Evolutionary conservation across 169 alveolate species (phyloP).

Genomic region (Cryptosporidium ubiquitum): DNA sequence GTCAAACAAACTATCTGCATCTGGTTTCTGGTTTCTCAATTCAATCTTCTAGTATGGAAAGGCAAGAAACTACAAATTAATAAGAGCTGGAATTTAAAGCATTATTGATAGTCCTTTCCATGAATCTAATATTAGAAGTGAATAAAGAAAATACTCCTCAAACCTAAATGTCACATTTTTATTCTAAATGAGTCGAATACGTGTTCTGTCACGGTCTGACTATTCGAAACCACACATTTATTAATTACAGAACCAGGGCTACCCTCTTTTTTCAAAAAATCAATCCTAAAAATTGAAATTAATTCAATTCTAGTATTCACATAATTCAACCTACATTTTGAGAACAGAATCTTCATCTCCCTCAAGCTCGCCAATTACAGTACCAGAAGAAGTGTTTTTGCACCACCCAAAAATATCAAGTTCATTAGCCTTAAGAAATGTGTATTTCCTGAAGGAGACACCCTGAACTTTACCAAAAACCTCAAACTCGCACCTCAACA

Average conservation of each 20-base stretch:
- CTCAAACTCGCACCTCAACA: conserved; percentile 74
- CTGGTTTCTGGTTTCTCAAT: too few relatives aligned
- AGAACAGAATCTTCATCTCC: conserved; percentile 56
- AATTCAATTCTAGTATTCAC: background rate
- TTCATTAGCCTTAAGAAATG: conserved; percentile 68
- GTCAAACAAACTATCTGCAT: background rate
- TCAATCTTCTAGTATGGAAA: background rate
- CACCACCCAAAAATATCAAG: conserved; percentile 80
- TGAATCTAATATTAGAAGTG: background rate
- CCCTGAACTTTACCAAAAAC: conserved; percentile 83
- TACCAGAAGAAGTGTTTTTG: conserved; percentile 72
- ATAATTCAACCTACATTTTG: conserved; percentile 19
- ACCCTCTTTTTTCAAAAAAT: conserved; percentile 49
- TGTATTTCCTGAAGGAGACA: conserved; percentile 79
- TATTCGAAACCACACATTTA: conserved; percentile 24
- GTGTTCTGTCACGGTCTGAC: background rate
- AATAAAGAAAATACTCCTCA: too few relatives aligned
- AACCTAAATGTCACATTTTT: background rate
- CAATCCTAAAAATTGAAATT: conserved; percentile 8
- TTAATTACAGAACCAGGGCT: conserved; percentile 51
- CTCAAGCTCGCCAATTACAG: conserved; percentile 80
- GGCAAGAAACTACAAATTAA: background rate
- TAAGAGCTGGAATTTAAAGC: background rate
- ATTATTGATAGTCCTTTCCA: background rate
- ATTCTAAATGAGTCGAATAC: conserved; percentile 8